Evolutionary conservation across 495 filamentous ascomycete species (phyloP).

Genomic region (Xylaria grammica): DNA sequence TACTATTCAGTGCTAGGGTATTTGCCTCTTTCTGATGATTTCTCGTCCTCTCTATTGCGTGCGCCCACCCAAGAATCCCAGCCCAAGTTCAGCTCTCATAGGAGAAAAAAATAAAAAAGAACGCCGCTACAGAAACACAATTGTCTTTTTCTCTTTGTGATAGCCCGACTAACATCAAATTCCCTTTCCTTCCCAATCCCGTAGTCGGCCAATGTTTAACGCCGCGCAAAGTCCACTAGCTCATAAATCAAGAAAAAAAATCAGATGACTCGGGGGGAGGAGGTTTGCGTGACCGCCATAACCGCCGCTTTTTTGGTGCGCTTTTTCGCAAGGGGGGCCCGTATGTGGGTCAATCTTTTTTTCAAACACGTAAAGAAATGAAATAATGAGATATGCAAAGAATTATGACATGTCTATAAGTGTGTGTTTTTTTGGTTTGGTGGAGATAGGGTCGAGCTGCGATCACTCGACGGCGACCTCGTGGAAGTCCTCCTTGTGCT

Average conservation of each 20-base stretch:
- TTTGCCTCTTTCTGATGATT: constrained; percentile 12
- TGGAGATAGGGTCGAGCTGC: background rate
- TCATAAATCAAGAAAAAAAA: background rate
- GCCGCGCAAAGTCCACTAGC: constrained; percentile 11
- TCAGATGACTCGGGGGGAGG: background rate
- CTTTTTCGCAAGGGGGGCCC: background rate
- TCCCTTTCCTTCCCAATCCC: too few relatives aligned
- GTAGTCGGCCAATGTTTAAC: too few relatives aligned
- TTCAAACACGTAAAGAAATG: constrained; percentile 5
- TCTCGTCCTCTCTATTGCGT: constrained; percentile 8
- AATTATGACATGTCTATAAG: constrained; percentile 2
- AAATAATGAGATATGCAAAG: background rate
- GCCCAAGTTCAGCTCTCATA: background rate
- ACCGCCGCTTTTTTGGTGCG: background rate
- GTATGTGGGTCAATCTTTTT: background rate
- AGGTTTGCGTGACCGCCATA: constrained; percentile 6
- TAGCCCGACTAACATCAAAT: background rate
- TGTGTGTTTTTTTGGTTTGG: background rate
- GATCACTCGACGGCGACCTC: constrained; percentile 50
- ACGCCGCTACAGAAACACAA: background rate
- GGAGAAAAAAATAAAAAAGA: too few relatives aligned
- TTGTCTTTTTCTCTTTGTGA: background rate
- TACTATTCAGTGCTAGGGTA: constrained; percentile 6
- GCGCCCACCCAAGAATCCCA: background rate
- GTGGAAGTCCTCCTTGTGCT: constrained; percentile 50